Percentiles rank a stretch among this genome's conserved stretches.
These are phyloP conservation scores for Mycena sanguinolenta DNA, from an alignment of 768 basidiomycete genomes.

Conservation along the genomic window DNA sequence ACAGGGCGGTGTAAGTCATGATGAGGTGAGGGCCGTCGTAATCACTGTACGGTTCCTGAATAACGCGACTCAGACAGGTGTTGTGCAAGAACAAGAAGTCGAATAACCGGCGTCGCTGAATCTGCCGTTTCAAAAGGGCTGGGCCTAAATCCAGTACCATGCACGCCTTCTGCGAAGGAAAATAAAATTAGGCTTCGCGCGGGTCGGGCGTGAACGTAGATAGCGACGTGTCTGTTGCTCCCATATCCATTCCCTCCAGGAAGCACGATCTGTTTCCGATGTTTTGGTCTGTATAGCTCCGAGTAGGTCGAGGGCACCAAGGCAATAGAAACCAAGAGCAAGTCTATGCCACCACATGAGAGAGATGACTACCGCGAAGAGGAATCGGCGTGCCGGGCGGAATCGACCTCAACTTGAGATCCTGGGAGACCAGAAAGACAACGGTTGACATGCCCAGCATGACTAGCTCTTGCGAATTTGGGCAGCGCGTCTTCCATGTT, in stretches of 20 bases:
- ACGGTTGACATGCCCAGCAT: constrained; percentile 75
- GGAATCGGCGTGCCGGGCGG: constrained; percentile 68
- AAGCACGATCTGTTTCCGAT: constrained; percentile 63
- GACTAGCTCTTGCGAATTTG: constrained; percentile 49
- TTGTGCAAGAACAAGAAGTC: constrained; percentile 5
- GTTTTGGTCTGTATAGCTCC: constrained; percentile 63
- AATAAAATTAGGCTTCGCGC: constrained; percentile 14
- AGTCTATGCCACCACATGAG: constrained; percentile 62
- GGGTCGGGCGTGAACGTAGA: not conserved
- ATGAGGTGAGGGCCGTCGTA: constrained; percentile 87
- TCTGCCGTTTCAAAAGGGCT: constrained; percentile 76
- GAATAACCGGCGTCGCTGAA: constrained; percentile 33
- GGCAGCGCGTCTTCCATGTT: not conserved
- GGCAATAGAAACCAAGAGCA: constrained; percentile 89
- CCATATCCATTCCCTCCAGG: constrained; percentile 92
- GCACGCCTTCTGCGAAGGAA: constrained; percentile 59
- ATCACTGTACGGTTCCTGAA: constrained; percentile 55
- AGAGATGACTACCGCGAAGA: constrained; percentile 25
- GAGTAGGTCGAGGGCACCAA: constrained; percentile 87
- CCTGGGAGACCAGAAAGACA: constrained; percentile 80
- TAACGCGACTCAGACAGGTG: constrained; percentile 10
- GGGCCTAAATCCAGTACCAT: constrained; percentile 81
- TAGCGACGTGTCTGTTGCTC: constrained; percentile 76
- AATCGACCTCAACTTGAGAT: constrained; percentile 77
- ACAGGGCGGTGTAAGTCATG: constrained; percentile 92